Base-by-base conservation (phyloP, 768 basidiomycete species). In the Dendrothele bispora region DNA sequence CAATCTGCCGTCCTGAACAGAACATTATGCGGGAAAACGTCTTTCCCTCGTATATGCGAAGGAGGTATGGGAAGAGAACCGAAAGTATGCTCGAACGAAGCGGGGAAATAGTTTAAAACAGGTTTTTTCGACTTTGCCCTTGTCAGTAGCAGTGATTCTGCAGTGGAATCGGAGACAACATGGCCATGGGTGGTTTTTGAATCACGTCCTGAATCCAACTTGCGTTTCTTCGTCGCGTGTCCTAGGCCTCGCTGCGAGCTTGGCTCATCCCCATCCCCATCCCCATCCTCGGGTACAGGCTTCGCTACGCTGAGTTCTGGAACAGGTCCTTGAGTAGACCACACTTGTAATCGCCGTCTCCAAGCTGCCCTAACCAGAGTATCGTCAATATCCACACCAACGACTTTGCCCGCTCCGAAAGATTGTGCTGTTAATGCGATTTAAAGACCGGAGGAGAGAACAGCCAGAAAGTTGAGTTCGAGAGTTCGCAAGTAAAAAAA, bases 361-460 rank as follows among this genome's bases (percentile, higher is more conserved):
- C 89, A 91, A 6, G 92, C 92, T 3, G 71, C 75, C 26, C 82
- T 74, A n/a, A 92, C 72, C 39, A 95, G 74, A 7, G 74, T 73
- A 30, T 82, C 76, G 60, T 94, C 93, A 37, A 95, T 88, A 61
- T 95, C 92, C 1, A 95, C 89, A 1, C 91, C 92, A 12, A 86
- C 68, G 7, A 93, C 86, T 50, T 75, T 77, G n/a, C 58, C 61
- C 5, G 89, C 85, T 2, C 77, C 78, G 63, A 74, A 74, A 1
- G 66, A 63, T 59, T 89, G 91, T 22, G 86, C 90, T 90, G 51
- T 15, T 42, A 45, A 39, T 38, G 14, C 36, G 27, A 39, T 27
- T 54, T 38, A 52, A 36, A 32, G 18, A 26, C 18, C 28, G 28
- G 21, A 39, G 11, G 28, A 47, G 32, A n/a, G 21, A 8, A 20